These are phyloP conservation scores for Lactarius akahatsu DNA, from an alignment of 768 basidiomycete genomes.

Conservation along the genomic window DNA sequence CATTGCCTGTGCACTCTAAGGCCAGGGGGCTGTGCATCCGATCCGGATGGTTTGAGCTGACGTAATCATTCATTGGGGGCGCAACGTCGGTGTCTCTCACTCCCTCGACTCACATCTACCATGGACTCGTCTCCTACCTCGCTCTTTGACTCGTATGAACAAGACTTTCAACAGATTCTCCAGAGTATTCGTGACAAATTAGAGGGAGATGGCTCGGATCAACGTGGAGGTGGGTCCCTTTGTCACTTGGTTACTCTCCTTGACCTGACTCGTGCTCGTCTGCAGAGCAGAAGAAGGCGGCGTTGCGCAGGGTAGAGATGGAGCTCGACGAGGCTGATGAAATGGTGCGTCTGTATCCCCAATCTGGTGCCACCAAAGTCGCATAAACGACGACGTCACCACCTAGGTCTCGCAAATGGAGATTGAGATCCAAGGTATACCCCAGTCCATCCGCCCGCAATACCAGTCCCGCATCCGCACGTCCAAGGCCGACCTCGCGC, in stretches of 20 bases:
- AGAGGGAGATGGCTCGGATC: constrained; percentile 63
- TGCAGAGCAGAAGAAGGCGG: constrained; percentile 77
- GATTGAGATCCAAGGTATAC: constrained; percentile 94
- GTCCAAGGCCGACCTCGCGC: constrained; percentile 71
- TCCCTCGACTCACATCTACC: constrained; percentile 11
- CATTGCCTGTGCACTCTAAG: constrained; percentile 37
- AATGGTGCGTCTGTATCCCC: constrained; percentile 57
- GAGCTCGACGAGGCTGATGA: constrained; percentile 98
- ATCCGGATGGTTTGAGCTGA: neutral
- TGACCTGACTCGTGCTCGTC: neutral
- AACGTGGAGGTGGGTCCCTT: constrained; percentile 59
- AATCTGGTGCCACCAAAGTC: too few relatives aligned
- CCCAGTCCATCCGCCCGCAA: constrained; percentile 73
- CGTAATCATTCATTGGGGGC: constrained; percentile 10
- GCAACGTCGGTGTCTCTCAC: too few relatives aligned
- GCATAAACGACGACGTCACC: too few relatives aligned
- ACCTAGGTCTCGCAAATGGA: constrained; percentile 89
- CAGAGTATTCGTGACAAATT: constrained; percentile 74
- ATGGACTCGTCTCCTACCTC: constrained; percentile 86
- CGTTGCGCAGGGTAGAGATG: constrained; percentile 83
- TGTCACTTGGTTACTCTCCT: neutral
- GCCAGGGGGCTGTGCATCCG: neutral
- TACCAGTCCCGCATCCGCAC: constrained; percentile 74
- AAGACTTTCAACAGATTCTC: constrained; percentile 85
- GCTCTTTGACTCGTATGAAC: constrained; percentile 89